Evolutionary conservation across 768 basidiomycete species (phyloP), one percentile per base, ranked within the genome.

Genomic region (Boletus sp.): DNA sequence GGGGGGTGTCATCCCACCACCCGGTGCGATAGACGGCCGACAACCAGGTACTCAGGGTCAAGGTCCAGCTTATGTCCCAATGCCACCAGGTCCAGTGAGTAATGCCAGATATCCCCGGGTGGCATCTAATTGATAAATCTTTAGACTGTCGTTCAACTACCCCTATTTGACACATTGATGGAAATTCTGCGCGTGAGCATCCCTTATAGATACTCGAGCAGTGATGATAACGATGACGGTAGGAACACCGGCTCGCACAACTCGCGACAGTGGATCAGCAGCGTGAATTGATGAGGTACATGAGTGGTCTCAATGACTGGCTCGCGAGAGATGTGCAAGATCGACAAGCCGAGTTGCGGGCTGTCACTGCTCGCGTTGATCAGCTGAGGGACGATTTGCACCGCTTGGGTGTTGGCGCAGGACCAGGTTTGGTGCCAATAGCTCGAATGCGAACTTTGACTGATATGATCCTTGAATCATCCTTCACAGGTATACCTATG

Each of bases 161-260:
- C 87, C 3, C 74, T 86, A 2, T 89, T 90, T 55, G 83, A 89
- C 50, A 84, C 86, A 1, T 75, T 92, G 54, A 80, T 92, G 78
- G 78, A 81, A 44, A 79, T 92, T 55, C 71, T 90, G 28, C 75
- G 88, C 55, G 89, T 89, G 63, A 60, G 80, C 63, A 18, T 59
- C 12, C 28, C 12, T 41, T 56, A 52, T 47, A 36, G 12, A 42
- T 36, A 14, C 59, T 18, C 49, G n/a, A 8, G 41, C 48, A 14
- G 51, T 52, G 17, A 52, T 37, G 29, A 61, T 49, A 57, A 62
- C 51, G 49, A 52, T 52, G 24, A 48, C 18, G 46, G 4, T 60
- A 92, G 90, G 87, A 91, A 75, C 90, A 89, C 69, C 86, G 86
- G 4, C 71, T 83, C 6, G 87, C 87, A 1, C 87, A 90, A 68